Base-by-base conservation (phyloP, 2,329 filamentous ascomycete genomes). In the Pseudogymnoascus sp. region DNA sequence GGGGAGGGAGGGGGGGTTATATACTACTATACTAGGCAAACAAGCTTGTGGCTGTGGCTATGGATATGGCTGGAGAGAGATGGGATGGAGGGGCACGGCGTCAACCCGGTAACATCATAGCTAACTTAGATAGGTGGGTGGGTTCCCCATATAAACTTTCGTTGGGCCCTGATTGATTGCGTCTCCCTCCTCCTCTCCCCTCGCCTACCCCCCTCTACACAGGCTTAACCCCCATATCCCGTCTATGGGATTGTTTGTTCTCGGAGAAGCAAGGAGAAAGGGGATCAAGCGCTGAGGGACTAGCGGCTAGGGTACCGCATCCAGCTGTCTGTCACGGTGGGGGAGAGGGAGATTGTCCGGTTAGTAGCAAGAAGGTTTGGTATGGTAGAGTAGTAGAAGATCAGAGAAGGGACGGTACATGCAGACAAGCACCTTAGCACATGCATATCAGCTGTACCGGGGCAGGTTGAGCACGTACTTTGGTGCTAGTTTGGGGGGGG, bases 401-500 rank as follows among this genome's bases (percentile, higher is more conserved):
- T 8, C 7, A 31, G 28, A 10, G 28, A 31, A 31, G 28, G 11
- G 10, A 1, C 14, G 6, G n/a, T 14, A 25, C 18, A 46, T 14
- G 12, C 4, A n/a, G 11, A 50, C 23, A 50, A n/a, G 44, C 16
- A n/a, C 16, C 10, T 12, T 50, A 50, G 44, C 44, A 50, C 44
- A 5, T 50, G 44, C 44, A 50, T 50, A 50, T 50, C 44, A 50
- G 44, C 44, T 50, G 23, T 50, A 50, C 44, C 44, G n/a, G 44
- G 44, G 44, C 42, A 44, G 28, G 28, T 31, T 31, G 28, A 31
- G 28, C 28, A 31, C 28, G 28, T 31, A 31, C 28, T 31, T 21
- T 46, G 18, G 42, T 25, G 18, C 8, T 44, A 44, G 38, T 21
- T 11, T 28, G 28, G 8, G 28, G 8, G 28, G 28, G 28, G 28